Evolutionary conservation across 225 moss, liverwort and hornwort genomes (phyloP), one percentile per base, ranked within the genome.

Genomic region (Climacium dendroides): DNA sequence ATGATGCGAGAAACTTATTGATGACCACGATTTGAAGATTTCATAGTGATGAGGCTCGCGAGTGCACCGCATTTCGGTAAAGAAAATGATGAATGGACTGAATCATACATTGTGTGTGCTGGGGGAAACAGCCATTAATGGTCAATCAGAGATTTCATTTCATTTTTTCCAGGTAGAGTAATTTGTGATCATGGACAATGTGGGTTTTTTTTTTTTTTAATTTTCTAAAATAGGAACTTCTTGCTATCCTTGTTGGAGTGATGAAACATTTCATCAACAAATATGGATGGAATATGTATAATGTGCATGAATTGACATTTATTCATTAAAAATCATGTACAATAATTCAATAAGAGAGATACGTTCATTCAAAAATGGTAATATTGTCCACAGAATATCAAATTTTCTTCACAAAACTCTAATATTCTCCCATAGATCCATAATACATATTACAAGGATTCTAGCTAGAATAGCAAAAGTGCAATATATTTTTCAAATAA

Each of bases 351-450:
- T 45, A 72, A 28, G 45, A 45, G 29, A 45, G 6, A 72, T 17
- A 17, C 6, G 45, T 72, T 71, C 28, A 28, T 43, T 28, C 10
- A 16, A 9, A 45, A 28, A 45, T 28, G 28, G 17, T 5, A 26
- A 16, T 43, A 3, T 5, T 5, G 3, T 71, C 5, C 3, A 28
- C 0, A 16, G 0, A 43, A 18, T 29, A 45, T 6, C 22, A 72
- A 17, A 29, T 45, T 72, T 45, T 45, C 6, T 9, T 16, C 9
- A 17, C 17, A 72, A 43, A 8, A 17, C 6, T 4, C 10, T 16
- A 28, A 3, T 6, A 72, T 47, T 47, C 5, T 29, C 1, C 10
- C 13, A 18, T 28, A 10, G 2, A 47, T 11, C 0, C 4, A 0
- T 6, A 11, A 10, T 6, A 18, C 2, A 29, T 19, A 73, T 73